Conservation (phyloP, 2,329 filamentous ascomycete genomes). For the Endothia cerciana region DNA sequence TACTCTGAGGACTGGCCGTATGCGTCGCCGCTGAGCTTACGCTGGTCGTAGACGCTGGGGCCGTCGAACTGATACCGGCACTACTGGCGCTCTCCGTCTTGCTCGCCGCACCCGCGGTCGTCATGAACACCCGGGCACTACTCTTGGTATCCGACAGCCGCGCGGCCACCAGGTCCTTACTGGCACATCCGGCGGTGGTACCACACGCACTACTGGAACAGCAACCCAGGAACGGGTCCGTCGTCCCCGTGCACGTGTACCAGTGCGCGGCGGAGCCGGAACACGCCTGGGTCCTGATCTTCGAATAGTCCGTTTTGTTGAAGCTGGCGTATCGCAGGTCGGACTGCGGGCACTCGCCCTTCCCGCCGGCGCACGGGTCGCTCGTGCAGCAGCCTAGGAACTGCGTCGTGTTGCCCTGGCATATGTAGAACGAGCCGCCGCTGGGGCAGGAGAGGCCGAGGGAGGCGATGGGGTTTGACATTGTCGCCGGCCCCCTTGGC, state of each 20-base stretch:
- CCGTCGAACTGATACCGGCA: conserved; percentile 1
- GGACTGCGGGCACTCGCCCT: conserved; percentile 40
- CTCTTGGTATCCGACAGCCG: conserved; percentile 32
- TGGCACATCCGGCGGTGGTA: conserved; percentile 33
- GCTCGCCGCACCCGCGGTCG: background rate
- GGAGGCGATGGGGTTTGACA: conserved; percentile 7
- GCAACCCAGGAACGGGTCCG: conserved; percentile 45
- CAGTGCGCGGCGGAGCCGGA: conserved; percentile 35
- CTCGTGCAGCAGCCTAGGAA: conserved; percentile 47
- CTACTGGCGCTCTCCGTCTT: background rate
- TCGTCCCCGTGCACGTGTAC: conserved; percentile 40
- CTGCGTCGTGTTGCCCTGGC: conserved; percentile 35
- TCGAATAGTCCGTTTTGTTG: conserved; percentile 31
- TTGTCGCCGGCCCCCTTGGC: background rate
- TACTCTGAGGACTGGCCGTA: background rate
- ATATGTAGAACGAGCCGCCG: conserved; percentile 43
- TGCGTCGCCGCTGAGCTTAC: background rate
- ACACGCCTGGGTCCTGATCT: conserved; percentile 41
- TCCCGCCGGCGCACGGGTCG: conserved; percentile 39
- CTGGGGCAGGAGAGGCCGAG: conserved; percentile 36
- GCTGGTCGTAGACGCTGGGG: background rate
- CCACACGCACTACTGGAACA: conserved; percentile 42
- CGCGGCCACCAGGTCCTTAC: conserved; percentile 33
- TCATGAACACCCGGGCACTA: conserved; percentile 29
- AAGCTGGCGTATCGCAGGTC: conserved; percentile 38